Base-by-base conservation (phyloP, 495 filamentous ascomycete genomes). In the Chaetomium fimeti region DNA sequence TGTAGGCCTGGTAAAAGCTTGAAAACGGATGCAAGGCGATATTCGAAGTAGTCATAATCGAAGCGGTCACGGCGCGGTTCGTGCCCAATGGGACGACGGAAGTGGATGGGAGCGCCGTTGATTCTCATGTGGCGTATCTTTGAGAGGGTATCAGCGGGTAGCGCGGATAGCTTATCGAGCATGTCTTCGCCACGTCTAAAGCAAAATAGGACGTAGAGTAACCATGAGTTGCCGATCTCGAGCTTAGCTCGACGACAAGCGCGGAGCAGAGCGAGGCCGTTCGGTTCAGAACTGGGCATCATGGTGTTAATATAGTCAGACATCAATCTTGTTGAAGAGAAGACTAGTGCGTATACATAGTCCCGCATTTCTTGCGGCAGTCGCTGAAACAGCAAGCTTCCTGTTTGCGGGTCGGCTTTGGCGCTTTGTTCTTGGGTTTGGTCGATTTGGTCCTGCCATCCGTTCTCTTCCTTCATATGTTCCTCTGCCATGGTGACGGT, bases 221-320 rank as follows among this genome's bases (percentile, higher is more conserved):
- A n/a, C 57, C 57, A 60, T 15, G 43, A 36, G 27, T 60, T 27
- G 43, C 57, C 27, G 29, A 60, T 60, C 43, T 60, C 57, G 42
- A 36, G 25, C 9, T 24, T 16, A 0, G 43, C 43, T 32, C 57
- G 57, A 24, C 57, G 57, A 45, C 57, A 60, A 2, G 43, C 29
- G 57, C 43, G 43, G 25, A 60, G 43, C 7, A 60, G 27, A 38
- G 57, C 57, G 43, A 60, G 57, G 18, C 27, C 27, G 40, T 48
- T 49, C 7, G 27, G 43, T 15, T 40, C 40, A 28, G 40, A 40
- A 5, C 11, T 43, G 55, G 43, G 7, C 55, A 3, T 25, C 9
- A 43, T 22, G 3, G 0, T n/a, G 28, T 5, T 12, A 11, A 7
- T 25, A 5, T 22, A 12, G 0, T 48, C 47, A 18, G n/a, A 53